phyloP scores from a whole-genome alignment of 2,329 filamentous ascomycete genomes.

The Penicillium sp. region DNA sequence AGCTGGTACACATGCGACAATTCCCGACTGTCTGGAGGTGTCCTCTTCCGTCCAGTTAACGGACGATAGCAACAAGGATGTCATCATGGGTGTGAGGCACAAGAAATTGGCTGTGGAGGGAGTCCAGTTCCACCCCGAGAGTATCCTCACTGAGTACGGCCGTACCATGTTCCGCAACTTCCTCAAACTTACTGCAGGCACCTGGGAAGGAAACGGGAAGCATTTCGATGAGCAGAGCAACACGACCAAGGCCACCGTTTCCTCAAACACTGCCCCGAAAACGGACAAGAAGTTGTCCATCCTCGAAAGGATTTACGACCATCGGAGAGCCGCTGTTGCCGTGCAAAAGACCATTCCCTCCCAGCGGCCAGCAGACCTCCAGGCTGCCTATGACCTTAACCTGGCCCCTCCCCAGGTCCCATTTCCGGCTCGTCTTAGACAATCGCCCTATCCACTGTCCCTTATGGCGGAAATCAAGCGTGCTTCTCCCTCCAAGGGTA shows the following conservation, averaged over 20 bases:
- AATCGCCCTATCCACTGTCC: slow-evolving; percentile 78
- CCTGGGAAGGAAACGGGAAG: too few relatives aligned
- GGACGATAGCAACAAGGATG: slow-evolving; percentile 63
- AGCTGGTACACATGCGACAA: slow-evolving; percentile 76
- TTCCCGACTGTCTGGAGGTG: slow-evolving; percentile 77
- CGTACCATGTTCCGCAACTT: slow-evolving; percentile 89
- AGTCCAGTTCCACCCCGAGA: slow-evolving; percentile 96
- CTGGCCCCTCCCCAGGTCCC: slow-evolving; percentile 75
- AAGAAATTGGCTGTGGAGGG: slow-evolving; percentile 86
- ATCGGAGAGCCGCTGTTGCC: slow-evolving; percentile 64
- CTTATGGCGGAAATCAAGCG: slow-evolving; percentile 97
- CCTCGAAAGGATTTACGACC: slow-evolving; percentile 78
- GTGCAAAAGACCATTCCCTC: slow-evolving; percentile 79
- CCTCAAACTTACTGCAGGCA: slow-evolving; percentile 74
- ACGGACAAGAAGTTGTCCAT: slow-evolving; percentile 76
- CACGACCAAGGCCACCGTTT: too few relatives aligned
- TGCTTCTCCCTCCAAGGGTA: slow-evolving; percentile 89
- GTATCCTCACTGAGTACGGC: slow-evolving; percentile 83
- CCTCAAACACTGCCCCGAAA: too few relatives aligned
- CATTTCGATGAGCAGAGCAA: too few relatives aligned
- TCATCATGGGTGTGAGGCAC: slow-evolving; percentile 96
- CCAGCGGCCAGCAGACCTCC: slow-evolving; percentile 69
- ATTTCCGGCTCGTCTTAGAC: slow-evolving; percentile 67
- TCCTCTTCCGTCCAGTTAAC: slow-evolving; percentile 75
- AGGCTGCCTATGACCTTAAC: slow-evolving; percentile 76